Evolutionary conservation across 306 rosid species (phyloP).

Genomic region (Sesbania bispinosa): DNA sequence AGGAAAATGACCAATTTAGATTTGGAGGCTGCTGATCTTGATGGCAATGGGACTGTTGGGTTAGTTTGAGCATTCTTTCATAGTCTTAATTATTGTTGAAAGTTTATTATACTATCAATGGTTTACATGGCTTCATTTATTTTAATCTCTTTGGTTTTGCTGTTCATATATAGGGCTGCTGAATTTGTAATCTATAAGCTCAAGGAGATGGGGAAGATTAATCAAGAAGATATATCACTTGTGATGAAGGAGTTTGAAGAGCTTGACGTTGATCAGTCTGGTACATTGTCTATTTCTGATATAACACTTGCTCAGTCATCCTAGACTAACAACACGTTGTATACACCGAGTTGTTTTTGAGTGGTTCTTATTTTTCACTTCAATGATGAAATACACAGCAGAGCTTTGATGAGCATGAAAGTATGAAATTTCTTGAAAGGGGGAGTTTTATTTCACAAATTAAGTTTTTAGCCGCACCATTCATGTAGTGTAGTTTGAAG

Average conservation of each 20-base stretch:
- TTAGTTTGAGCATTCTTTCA: slow-evolving; percentile 39
- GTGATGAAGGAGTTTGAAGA: slow-evolving; percentile 74
- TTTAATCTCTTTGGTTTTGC: background rate
- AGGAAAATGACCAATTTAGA: slow-evolving; percentile 49
- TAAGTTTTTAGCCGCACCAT: no score
- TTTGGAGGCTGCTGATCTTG: slow-evolving; percentile 88
- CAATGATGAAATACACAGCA: background rate
- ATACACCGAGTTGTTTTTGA: background rate
- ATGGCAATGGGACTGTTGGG: slow-evolving; percentile 65
- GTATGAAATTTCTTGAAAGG: slow-evolving; percentile 9
- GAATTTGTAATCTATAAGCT: slow-evolving; percentile 79
- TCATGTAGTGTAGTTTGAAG: background rate
- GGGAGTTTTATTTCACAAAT: background rate
- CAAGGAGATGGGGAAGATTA: slow-evolving; percentile 87
- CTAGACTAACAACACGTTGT: background rate
- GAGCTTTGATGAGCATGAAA: background rate
- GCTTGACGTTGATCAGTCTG: slow-evolving; percentile 90
- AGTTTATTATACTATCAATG: background rate
- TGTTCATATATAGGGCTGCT: slow-evolving; percentile 56
- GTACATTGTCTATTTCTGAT: slow-evolving; percentile 63
- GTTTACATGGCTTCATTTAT: background rate
- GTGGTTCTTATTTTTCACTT: background rate
- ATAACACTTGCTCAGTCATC: slow-evolving; percentile 61
- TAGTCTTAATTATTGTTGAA: background rate
- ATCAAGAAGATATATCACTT: slow-evolving; percentile 66